Conservation (phyloP, 2,329 filamentous ascomycete species). For the Hymenoscyphus fraxineus region DNA sequence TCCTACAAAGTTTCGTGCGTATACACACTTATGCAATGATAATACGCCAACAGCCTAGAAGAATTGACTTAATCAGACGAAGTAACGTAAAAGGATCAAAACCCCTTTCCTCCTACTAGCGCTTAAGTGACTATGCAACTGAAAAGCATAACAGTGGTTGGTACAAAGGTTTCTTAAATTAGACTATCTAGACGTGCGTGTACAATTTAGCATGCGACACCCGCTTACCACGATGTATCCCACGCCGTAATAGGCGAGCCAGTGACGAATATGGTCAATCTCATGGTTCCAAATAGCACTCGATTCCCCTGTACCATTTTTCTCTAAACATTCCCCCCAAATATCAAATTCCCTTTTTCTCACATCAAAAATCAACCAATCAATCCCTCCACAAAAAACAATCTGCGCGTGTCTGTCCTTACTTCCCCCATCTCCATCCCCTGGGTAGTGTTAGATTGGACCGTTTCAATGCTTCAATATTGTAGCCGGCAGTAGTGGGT, state of each 20-base stretch:
- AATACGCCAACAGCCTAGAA: too few species aligned
- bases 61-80: too few species aligned
- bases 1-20: too few species aligned
- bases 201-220: background rate
- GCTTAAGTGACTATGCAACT: too few species aligned
- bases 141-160: too few species aligned
- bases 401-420: constrained; percentile 9
- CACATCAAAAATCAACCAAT: constrained; percentile 1
- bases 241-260: background rate
- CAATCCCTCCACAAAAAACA: constrained; percentile 12
- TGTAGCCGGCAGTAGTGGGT: constrained; percentile 4
- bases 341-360: background rate
- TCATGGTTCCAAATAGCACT: background rate
- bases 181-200: background rate
- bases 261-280: background rate
- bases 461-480: constrained; percentile 12
- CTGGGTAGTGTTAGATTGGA: constrained; percentile 2
- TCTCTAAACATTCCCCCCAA: background rate
- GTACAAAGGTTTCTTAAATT: constrained; percentile 1
- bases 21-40: too few species aligned
- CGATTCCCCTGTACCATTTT: background rate
- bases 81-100: too few species aligned
- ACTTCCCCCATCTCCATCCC: constrained; percentile 1
- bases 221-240: background rate
- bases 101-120: too few species aligned